Evolutionary conservation across 257 asterid species (phyloP).

Genomic region (Hygrophila difformis): DNA sequence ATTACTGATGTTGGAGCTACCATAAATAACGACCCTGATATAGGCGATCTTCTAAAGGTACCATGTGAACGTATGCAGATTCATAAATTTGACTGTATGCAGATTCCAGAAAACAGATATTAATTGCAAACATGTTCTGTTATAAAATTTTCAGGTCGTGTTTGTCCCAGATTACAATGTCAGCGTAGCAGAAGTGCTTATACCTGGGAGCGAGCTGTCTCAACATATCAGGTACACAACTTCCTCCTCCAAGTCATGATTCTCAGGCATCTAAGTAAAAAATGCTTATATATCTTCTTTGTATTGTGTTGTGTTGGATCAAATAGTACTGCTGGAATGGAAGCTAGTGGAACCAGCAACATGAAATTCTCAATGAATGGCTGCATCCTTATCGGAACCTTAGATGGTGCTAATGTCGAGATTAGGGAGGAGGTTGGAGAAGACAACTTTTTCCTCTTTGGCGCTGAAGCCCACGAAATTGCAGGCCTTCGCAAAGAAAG

Average conservation of each 20-base stretch:
- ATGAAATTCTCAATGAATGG: slow-evolving; percentile 66
- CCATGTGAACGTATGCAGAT: not conserved
- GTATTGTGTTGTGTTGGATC: too few relatives aligned
- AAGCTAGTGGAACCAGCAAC: slow-evolving; percentile 68
- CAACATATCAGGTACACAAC: slow-evolving; percentile 52
- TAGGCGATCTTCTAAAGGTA: slow-evolving; percentile 59
- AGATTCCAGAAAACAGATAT: not conserved
- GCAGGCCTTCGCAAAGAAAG: slow-evolving; percentile 47
- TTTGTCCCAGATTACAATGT: slow-evolving; percentile 66
- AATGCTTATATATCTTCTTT: too few relatives aligned
- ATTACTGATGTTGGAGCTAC: slow-evolving; percentile 52
- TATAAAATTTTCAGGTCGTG: slow-evolving; percentile 26
- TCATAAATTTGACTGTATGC: too few relatives aligned
- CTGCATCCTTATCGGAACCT: slow-evolving; percentile 48
- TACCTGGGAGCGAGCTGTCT: slow-evolving; percentile 61
- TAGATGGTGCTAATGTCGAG: slow-evolving; percentile 66
- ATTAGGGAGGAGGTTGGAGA: slow-evolving; percentile 60
- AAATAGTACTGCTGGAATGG: slow-evolving; percentile 61
- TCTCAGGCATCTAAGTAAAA: too few relatives aligned
- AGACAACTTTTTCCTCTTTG: slow-evolving; percentile 50
- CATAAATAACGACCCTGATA: slow-evolving; percentile 47
- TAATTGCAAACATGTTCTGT: not conserved
- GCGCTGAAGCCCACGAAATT: slow-evolving; percentile 47
- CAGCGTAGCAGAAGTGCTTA: slow-evolving; percentile 56
- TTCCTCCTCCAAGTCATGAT: not conserved